These are phyloP conservation scores for Podaxis sp. DNA, from an alignment of 768 basidiomycete species.

Conservation along the genomic window DNA sequence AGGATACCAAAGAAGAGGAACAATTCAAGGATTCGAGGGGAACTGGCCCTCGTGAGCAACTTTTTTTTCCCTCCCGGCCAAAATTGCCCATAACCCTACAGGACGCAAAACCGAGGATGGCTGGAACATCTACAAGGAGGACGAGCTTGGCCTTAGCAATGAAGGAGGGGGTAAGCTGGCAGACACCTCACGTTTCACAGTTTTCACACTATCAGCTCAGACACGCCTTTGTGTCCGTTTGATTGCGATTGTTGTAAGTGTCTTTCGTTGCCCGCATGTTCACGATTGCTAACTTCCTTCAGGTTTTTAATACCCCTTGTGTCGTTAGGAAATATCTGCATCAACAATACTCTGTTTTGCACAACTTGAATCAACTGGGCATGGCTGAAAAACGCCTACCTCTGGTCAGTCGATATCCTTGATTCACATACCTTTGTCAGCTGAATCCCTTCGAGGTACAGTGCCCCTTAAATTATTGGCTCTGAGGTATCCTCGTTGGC, in stretches of 20 bases:
- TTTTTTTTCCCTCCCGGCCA: slow-evolving; percentile 1
- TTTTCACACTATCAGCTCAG: slow-evolving; percentile 36
- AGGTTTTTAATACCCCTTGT: not conserved
- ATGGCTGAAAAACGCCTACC: not conserved
- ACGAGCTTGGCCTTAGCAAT: slow-evolving; percentile 67
- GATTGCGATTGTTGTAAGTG: slow-evolving; percentile 84
- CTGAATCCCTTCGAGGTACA: not conserved
- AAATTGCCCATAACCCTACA: slow-evolving; percentile 24
- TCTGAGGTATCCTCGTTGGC: not conserved
- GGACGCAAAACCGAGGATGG: slow-evolving; percentile 81
- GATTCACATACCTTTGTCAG: not conserved
- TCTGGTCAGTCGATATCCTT: not conserved
- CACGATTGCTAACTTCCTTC: slow-evolving; percentile 13
- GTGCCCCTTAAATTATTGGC: not conserved
- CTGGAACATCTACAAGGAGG: slow-evolving; percentile 75
- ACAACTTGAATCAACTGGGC: not conserved
- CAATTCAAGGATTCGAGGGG: slow-evolving; percentile 77
- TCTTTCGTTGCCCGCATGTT: slow-evolving; percentile 16
- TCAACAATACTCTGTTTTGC: not conserved
- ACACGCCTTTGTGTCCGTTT: slow-evolving; percentile 82
- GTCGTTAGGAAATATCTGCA: not conserved
- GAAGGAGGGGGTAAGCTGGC: slow-evolving; percentile 64
- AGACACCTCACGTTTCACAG: slow-evolving; percentile 8
- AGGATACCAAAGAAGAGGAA: slow-evolving; percentile 32
- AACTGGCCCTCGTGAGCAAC: slow-evolving; percentile 55